Base-by-base conservation (phyloP, 805 yeast genomes). In the Schizosaccharomyces osmophilus region DNA sequence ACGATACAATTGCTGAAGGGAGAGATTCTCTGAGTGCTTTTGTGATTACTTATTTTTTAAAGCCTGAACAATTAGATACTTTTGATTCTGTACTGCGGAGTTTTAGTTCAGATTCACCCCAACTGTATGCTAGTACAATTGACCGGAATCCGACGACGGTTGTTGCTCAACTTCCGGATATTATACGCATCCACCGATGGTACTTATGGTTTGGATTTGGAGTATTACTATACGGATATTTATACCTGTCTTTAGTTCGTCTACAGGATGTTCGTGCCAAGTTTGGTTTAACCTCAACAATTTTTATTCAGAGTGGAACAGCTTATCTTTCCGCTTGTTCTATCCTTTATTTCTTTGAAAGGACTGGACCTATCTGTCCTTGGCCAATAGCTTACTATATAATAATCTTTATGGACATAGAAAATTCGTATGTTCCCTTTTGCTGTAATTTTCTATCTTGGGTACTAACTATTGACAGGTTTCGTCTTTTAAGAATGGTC, bases 401-500 rank as follows among this genome's bases (percentile, higher is more conserved):
- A 17, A 51, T 51, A 6, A 29, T 51, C n/a, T 22, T 51, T 51
- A 51, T 51, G 57, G 57, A 51, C 36, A 51, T 51, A 17, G 57
- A 51, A 26, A 51, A 51, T 29, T 24, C 57, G 57, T 45, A 45
- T 24, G 29, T 48, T 26, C 48, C 59, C 6, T 45, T 64, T 26
- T 59, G 58, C 22, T 54, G 51, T 48, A 54, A 11, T 5, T 6
- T 1, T 45, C 8, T 15, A 24, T 45, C 3, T 19, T 19, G 8
- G 22, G 1, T n/a, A 45, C 51, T 45, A 45, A 45, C 51, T n/a
- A 3, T 9, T 45, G 26, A 19, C 51, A 45, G 51, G 5, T 62
- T 31, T 69, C 71, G 2, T 68, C 68, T 60, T 51, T 11, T 51
- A 11, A 11, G 36, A 5, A 17, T 17, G n/a, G 57, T 51, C 19